Base-by-base conservation (phyloP, 176 grass and related monocot genomes). In the Ensete ventricosum region DNA sequence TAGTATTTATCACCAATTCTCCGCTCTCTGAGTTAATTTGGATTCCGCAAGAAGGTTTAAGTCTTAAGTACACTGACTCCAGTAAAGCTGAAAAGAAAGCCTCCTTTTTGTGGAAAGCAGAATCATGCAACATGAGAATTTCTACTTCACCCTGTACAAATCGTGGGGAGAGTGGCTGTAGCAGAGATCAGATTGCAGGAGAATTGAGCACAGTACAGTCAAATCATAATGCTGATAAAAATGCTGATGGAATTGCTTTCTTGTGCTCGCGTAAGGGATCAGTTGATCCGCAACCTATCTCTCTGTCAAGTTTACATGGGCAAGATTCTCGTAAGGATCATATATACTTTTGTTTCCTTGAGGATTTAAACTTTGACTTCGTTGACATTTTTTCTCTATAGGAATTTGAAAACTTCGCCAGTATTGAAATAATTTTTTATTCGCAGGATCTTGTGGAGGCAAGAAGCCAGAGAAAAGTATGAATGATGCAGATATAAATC, bases 1-100 rank as follows among this genome's bases (percentile, higher is more conserved):
- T 60, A 54, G 54, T 21, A 21, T 2, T 75, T n/a, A 48, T 43
- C 27, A 20, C 73, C 2, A 48, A 13, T 19, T n/a, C 54, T 75
- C 73, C 73, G 20, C 73, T 75, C 54, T 75, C 73, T 10, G 73
- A 75, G 55, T 23, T 75, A 16, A 58, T 75, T 29, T 75, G 73
- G 73, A 58, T 9, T 49, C 73, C 73, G n/a, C 54, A 75, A 11
- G 54, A 75, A 55, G 73, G 73, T 48, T 49, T 75, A 58, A 59
- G 73, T 75, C 54, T 75, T 20, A 75, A 75, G 55, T 75, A 49
- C 25, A 27, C 73, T 50, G 54, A 58, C 19, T 59, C 25, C 26
- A 59, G 54, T 53, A 58, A 58, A 48, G 54, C 25, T 75, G 54
- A 75, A 75, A 75, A 49, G 25, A 75, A 75, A 75, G 54, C 54